Base-by-base conservation (phyloP, 2,329 filamentous ascomycete species). In the Plectosphaerella plurivora region DNA sequence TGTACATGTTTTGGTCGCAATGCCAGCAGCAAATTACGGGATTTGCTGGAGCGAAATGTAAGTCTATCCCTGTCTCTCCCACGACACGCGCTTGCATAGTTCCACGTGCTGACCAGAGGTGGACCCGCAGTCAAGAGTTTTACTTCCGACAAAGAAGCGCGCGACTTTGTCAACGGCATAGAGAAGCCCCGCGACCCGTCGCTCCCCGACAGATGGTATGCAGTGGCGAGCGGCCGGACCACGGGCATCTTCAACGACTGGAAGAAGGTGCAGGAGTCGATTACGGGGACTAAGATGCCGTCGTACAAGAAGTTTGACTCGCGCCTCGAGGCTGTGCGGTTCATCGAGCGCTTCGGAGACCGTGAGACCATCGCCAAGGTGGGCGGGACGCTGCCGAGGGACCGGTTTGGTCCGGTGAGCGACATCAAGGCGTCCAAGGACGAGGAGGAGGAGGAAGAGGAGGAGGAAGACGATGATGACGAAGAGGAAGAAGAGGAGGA, bases 101-200 rank as follows among this genome's bases (percentile, higher is more conserved):
- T 5, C 22, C 22, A 22, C 22, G 16, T 5, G 11, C 16, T 18
- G 18, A 39, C 12, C 16, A 22, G 22, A 22, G 22, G 7, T 14
- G 15, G 6, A 18, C 50, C 18, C 41, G 24, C 55, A 94, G 90
- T 88, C 75, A 93, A 94, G 72, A 90, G 88, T 1, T 97, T 96
- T 65, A 72, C 77, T 10, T 83, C 80, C 1, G 74, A 79, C 53
- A 79, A 85, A 56, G 91, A 96, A 54, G 93, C 93, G n/a, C 81
- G 88, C 61, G 83, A 82, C 2, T 97, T 89, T 65, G 76, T 90
- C 24, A 82, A 79, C 1, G 88, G 89, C 46, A 79, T 33, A 33
- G 28, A 78, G 58, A 77, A 79, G 52, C 68, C 68, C 8, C 28
- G 28, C 28, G 28, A 33, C 65, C 49, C 37, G 14, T 48, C 28